Conservation (phyloP, 2,329 filamentous ascomycete species). For the Ophiostoma perfectum region DNA sequence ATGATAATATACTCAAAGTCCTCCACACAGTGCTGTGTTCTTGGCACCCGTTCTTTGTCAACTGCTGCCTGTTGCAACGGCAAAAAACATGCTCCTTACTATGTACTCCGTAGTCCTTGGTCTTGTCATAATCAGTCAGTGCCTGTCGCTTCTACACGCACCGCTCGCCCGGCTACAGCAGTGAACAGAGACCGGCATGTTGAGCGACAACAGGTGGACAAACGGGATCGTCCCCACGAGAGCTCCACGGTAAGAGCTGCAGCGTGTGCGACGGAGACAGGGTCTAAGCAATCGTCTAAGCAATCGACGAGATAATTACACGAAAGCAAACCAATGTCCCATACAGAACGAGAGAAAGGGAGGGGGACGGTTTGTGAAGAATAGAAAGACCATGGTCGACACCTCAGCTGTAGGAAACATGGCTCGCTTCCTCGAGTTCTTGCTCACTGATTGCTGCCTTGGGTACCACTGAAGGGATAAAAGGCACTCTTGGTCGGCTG, state of each 20-base stretch:
- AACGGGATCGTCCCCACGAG: neutral
- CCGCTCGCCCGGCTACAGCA: neutral
- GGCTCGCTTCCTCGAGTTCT: too few relatives aligned
- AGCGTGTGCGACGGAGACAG: neutral
- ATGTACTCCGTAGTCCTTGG: too few relatives aligned
- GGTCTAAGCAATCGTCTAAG: neutral
- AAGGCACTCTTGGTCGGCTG: too few relatives aligned
- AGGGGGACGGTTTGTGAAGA: neutral
- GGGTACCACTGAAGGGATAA: too few relatives aligned
- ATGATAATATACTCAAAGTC: neutral
- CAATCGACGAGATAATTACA: neutral
- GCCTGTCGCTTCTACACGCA: neutral
- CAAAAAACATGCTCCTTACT: neutral
- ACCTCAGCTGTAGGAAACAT: too few relatives aligned
- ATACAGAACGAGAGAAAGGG: neutral
- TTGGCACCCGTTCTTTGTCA: neutral
- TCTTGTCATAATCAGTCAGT: neutral
- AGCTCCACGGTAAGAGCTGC: neutral
- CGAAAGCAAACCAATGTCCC: neutral
- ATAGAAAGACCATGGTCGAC: too few relatives aligned
- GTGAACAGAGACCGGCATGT: neutral
- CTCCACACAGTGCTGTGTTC: neutral
- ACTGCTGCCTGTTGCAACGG: neutral
- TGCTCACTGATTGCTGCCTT: too few relatives aligned
- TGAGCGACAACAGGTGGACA: neutral